Base-by-base conservation (phyloP, 2,329 filamentous ascomycete genomes). In the Paecilomyces fulvus region DNA sequence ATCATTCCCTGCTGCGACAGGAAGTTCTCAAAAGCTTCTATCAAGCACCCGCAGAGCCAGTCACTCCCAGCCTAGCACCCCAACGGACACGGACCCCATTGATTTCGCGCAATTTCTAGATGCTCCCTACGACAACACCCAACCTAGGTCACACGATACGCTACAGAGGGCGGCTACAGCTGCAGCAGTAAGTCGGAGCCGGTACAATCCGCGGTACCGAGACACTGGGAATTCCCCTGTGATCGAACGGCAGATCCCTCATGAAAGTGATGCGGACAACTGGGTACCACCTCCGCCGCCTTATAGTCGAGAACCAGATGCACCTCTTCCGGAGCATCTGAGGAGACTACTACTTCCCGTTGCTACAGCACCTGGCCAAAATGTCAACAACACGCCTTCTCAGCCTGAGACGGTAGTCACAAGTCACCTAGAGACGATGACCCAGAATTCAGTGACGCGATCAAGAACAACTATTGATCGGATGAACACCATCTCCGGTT, bases 211-310 rank as follows among this genome's bases (percentile, higher is more conserved):
- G 52, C 75, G 83, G 30, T 65, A 66, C 57, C 62, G 60, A 9
- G 52, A 51, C n/a, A 52, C 56, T 46, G 49, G 33, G 17, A 64
- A 60, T 14, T 54, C 60, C 10, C 60, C 50, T 30, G 65, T 58
- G 51, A 85, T 86, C 6, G 79, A 85, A 48, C 78, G 82, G 48
- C 87, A 92, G 64, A 80, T 90, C 63, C 89, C 89, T 3, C 89
- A 94, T 69, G 89, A 94, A 71, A 92, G 89, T 60, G 89, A 94
- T 68, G 89, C 89, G 3, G 90, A 94, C 65, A 90, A 92, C 64
- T 95, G 90, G 90, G 87, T 91, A 3, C 88, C 89, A 4, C 90
- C 90, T 4, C 90, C 90, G 8, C 90, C 90, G 2, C 89, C 89
- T 0, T 95, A 95, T 58, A 69, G 65, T 21, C 69, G 64, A 8